Conservation (phyloP, 495 filamentous ascomycete species). For the Thermothielavioides terrestris region DNA sequence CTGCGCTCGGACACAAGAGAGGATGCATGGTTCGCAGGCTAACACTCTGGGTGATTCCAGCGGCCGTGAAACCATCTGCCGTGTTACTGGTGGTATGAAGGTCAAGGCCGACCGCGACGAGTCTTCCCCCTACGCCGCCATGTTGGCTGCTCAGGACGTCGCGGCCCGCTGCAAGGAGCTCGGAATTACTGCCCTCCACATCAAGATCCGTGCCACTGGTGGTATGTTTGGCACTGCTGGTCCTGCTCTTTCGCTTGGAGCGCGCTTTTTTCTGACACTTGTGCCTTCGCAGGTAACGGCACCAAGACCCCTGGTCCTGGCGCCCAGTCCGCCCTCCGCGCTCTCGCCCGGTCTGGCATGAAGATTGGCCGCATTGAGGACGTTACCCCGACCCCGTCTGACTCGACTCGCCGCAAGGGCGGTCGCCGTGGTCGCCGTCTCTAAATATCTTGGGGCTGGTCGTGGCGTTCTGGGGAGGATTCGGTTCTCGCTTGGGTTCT, state of each 20-base stretch:
- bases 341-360: slow-evolving; percentile 97
- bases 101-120: slow-evolving; percentile 99
- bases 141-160: slow-evolving; percentile 97
- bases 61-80: slow-evolving; percentile 98
- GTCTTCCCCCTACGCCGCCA: slow-evolving; percentile 98
- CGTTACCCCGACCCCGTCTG: slow-evolving; percentile 96
- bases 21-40: slow-evolving; percentile 41
- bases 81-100: slow-evolving; percentile 99
- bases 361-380: slow-evolving; percentile 99
- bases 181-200: slow-evolving; percentile 96
- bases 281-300: slow-evolving; percentile 60
- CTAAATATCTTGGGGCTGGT: slow-evolving; percentile 42
- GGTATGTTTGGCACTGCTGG: slow-evolving; percentile 44
- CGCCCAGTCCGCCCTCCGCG: slow-evolving; percentile 97
- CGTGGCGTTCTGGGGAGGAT: slow-evolving; percentile 28
- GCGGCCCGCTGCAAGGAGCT: slow-evolving; percentile 97
- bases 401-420: slow-evolving; percentile 98
- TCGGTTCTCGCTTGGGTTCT: slow-evolving; percentile 40
- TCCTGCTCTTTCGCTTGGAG: not conserved
- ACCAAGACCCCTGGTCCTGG: slow-evolving; percentile 99
- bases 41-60: slow-evolving; percentile 64
- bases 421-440: slow-evolving; percentile 99
- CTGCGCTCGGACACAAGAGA: not conserved
- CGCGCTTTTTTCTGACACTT: not conserved
- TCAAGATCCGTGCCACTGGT: slow-evolving; percentile 99